phyloP scores from a whole-genome alignment of 225 moss, liverwort and hornwort species.

The Straminergon stramineum region DNA sequence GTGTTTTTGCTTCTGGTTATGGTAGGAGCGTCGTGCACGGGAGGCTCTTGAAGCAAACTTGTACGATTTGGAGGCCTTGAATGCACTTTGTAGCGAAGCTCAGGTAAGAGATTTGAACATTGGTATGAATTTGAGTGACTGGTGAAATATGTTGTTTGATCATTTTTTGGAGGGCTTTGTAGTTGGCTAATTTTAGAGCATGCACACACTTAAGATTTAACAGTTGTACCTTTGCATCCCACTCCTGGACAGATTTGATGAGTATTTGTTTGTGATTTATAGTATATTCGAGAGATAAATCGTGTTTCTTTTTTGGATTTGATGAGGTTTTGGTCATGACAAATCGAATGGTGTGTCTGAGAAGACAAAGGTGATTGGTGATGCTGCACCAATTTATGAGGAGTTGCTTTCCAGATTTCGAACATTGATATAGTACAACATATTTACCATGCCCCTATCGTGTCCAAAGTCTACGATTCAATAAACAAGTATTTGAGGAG shows the following conservation, averaged over 20 bases:
- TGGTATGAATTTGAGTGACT: background rate
- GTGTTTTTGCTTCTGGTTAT: background rate
- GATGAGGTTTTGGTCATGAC: background rate
- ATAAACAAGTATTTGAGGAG: background rate
- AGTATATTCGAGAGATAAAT: background rate
- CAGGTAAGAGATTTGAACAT: slow-evolving; percentile 32
- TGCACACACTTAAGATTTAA: background rate
- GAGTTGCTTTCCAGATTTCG: slow-evolving; percentile 74
- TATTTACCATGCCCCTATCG: background rate
- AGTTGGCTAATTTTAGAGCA: background rate
- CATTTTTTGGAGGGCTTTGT: background rate
- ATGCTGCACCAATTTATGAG: slow-evolving; percentile 75
- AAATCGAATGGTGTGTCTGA: background rate
- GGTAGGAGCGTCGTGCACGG: slow-evolving; percentile 43
- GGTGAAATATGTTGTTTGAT: background rate
- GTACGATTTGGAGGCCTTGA: slow-evolving; percentile 86
- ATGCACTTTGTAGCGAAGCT: slow-evolving; percentile 67
- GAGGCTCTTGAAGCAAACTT: slow-evolving; percentile 28
- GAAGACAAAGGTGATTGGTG: slow-evolving; percentile 65
- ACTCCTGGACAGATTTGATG: background rate
- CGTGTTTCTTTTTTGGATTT: background rate
- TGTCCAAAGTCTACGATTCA: background rate
- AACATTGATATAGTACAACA: slow-evolving; percentile 46
- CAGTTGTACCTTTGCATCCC: background rate
- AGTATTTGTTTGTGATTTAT: background rate